Percentiles rank a stretch among this genome's conserved stretches.
phyloP scores from a whole-genome alignment of 2,329 filamentous ascomycete genomes.

The Cordyceps javanica region DNA sequence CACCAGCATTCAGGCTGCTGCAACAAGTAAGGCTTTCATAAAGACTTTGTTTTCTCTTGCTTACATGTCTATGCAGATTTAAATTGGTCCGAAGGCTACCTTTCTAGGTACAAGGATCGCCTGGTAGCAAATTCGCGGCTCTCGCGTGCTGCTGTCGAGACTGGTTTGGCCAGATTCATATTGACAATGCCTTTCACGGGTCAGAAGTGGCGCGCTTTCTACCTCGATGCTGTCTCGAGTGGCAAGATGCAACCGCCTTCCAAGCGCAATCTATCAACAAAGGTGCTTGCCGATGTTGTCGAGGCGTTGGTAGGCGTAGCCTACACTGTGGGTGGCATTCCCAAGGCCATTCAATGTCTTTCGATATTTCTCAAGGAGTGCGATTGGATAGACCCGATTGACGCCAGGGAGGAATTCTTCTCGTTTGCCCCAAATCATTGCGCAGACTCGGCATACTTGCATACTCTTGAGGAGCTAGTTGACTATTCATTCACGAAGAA shows the following conservation, averaged over 20 bases:
- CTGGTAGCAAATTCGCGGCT: slow-evolving; percentile 73
- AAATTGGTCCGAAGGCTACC: slow-evolving; percentile 68
- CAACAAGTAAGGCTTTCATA: slow-evolving; percentile 37
- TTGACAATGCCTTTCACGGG: slow-evolving; percentile 61
- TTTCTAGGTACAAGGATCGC: slow-evolving; percentile 61
- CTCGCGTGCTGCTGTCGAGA: slow-evolving; percentile 53
- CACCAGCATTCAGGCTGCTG: slow-evolving; percentile 58
- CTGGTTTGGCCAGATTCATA: slow-evolving; percentile 67
- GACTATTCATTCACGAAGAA: slow-evolving; percentile 67
- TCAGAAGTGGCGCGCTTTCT: slow-evolving; percentile 64
- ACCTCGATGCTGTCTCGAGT: slow-evolving; percentile 36
- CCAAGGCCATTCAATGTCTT: slow-evolving; percentile 58
- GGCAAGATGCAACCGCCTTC: slow-evolving; percentile 9
- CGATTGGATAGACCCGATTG: slow-evolving; percentile 43
- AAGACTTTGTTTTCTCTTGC: background rate
- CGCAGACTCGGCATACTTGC: slow-evolving; percentile 34
- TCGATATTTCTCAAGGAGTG: slow-evolving; percentile 58
- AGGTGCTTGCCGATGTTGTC: slow-evolving; percentile 79
- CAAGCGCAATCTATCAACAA: slow-evolving; percentile 54
- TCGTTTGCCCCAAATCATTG: slow-evolving; percentile 29
- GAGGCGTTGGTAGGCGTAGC: slow-evolving; percentile 78
- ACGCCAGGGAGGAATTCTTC: slow-evolving; percentile 38
- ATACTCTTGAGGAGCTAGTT: slow-evolving; percentile 56
- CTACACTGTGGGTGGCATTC: slow-evolving; percentile 61
- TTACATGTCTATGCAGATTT: slow-evolving; percentile 40